Percentiles rank a stretch among this genome's conserved stretches.
These are phyloP conservation scores for Penicillium sp. DNA, from an alignment of 2,329 filamentous ascomycete species.

Conservation along the genomic window DNA sequence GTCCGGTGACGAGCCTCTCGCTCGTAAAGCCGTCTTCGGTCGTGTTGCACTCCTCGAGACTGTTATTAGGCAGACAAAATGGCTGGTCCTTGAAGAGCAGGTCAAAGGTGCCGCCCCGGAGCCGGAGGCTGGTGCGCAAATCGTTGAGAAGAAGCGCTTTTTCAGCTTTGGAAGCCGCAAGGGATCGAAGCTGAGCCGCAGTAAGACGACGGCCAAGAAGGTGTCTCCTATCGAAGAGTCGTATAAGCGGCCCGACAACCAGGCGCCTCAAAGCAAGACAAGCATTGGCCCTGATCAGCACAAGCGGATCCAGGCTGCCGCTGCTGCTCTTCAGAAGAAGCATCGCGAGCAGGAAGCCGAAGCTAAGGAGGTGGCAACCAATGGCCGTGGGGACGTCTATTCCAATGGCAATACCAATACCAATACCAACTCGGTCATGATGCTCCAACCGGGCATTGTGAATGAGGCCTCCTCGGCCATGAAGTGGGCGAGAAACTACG, in stretches of 20 bases:
- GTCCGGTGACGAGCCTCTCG: conserved; percentile 77
- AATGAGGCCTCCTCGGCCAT: conserved; percentile 86
- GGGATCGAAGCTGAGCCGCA: conserved; percentile 57
- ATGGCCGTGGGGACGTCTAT: conserved; percentile 54
- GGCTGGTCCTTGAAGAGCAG: conserved; percentile 95
- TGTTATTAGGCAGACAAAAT: conserved; percentile 69
- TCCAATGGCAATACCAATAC: conserved; percentile 29
- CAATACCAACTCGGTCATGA: conserved; percentile 87
- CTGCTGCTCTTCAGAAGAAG: conserved; percentile 70
- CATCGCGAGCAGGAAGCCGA: conserved; percentile 57
- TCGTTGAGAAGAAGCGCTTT: conserved; percentile 91
- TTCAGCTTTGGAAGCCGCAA: conserved; percentile 76
- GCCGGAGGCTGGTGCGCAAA: conserved; percentile 77
- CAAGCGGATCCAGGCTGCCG: conserved; percentile 85
- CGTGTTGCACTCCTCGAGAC: conserved; percentile 91
- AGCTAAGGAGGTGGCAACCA: conserved; percentile 43
- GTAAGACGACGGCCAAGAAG: conserved; percentile 65
- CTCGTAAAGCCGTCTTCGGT: conserved; percentile 88
- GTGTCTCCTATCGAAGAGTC: conserved; percentile 47
- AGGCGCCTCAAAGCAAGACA: conserved; percentile 63
- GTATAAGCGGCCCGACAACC: conserved; percentile 47
- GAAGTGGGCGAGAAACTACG: conserved; percentile 95
- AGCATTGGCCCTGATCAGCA: conserved; percentile 89
- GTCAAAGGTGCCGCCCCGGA: conserved; percentile 87
- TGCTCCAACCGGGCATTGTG: conserved; percentile 75